These are phyloP conservation scores for Aspergillus hiratsukae DNA, from an alignment of 2,329 filamentous ascomycete genomes.

Conservation along the genomic window DNA sequence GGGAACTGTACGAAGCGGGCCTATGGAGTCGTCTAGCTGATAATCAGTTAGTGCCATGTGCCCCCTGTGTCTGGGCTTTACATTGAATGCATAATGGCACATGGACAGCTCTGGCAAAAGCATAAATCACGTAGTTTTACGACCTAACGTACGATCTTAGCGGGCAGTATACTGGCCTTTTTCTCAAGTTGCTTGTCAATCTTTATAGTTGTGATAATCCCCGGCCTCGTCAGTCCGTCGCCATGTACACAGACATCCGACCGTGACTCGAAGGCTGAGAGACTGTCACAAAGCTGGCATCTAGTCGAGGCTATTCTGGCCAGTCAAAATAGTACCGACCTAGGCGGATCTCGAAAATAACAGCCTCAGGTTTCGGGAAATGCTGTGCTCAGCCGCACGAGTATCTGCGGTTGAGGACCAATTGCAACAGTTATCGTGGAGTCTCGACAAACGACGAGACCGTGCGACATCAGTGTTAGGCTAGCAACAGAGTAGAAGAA, in stretches of 20 bases:
- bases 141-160: neutral
- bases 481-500: neutral
- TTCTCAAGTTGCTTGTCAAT: too few species aligned
- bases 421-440: neutral
- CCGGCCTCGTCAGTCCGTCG: neutral
- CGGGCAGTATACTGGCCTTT: neutral
- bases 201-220: neutral
- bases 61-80: neutral
- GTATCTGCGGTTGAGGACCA: neutral
- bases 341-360: neutral
- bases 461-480: neutral
- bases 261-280: neutral
- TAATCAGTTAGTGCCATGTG: neutral
- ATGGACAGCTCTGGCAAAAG: neutral
- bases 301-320: neutral
- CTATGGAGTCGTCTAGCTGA: neutral
- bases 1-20: neutral
- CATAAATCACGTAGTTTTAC: too few species aligned
- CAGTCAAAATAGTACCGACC: neutral
- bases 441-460: neutral
- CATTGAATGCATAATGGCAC: neutral
- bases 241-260: neutral
- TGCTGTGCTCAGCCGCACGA: neutral
- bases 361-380: neutral
- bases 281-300: neutral